These are phyloP conservation scores for Heterobasidion annosum DNA, from an alignment of 1,284 basidiomycete genomes.

Conservation along the genomic window DNA sequence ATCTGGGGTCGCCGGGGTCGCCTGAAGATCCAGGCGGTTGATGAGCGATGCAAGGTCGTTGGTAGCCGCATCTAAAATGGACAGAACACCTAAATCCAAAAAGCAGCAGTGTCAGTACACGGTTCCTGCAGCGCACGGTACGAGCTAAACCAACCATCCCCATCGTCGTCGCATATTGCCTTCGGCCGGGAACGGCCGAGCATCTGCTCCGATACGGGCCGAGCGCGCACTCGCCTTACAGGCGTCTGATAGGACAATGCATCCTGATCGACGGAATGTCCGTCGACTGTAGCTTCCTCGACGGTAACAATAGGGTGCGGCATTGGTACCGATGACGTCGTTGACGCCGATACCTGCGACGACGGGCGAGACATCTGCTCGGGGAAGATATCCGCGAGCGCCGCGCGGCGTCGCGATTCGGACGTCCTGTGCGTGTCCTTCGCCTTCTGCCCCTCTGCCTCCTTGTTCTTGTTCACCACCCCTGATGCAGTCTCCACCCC, in stretches of 20 bases:
- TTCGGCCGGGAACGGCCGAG: constrained; percentile 37
- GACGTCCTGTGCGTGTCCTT: constrained; percentile 17
- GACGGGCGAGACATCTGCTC: constrained; percentile 12
- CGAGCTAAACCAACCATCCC: constrained; percentile 31
- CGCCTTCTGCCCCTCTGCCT: constrained; percentile 9
- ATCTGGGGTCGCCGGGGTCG: constrained; percentile 40
- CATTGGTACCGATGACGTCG: not conserved
- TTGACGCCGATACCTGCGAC: constrained; percentile 1
- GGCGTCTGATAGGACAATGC: constrained; percentile 32
- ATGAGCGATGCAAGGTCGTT: constrained; percentile 71
- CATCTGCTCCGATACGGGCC: constrained; percentile 62
- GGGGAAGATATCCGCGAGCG: constrained; percentile 24
- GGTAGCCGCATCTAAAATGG: constrained; percentile 64
- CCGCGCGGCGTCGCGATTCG: constrained; percentile 19
- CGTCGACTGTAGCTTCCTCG: constrained; percentile 44
- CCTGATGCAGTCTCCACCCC: not conserved
- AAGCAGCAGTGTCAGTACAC: constrained; percentile 1
- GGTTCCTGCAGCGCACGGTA: not conserved
- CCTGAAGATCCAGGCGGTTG: constrained; percentile 64
- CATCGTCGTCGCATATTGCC: constrained; percentile 33
- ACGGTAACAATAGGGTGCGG: constrained; percentile 33
- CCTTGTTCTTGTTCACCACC: constrained; percentile 9
- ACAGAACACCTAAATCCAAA: constrained; percentile 45
- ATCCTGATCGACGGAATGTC: constrained; percentile 24
- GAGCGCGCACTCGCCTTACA: constrained; percentile 35